These are phyloP conservation scores for Abrus pulchellus DNA, from an alignment of 306 rosid genomes.

Conservation along the genomic window DNA sequence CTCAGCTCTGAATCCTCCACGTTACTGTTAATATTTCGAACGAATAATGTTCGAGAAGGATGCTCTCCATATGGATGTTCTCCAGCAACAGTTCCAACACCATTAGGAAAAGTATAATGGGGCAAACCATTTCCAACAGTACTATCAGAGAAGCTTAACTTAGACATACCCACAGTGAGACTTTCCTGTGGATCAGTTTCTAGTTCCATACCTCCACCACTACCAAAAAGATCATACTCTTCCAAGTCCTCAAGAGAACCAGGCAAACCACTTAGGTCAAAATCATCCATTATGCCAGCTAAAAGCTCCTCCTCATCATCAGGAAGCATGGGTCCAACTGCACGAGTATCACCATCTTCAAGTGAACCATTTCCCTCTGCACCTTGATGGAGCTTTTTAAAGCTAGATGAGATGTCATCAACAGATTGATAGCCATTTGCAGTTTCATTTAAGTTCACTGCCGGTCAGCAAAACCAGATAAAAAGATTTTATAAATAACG, in stretches of 20 bases:
- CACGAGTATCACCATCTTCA: conserved; percentile 60
- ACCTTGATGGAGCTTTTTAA: conserved; percentile 59
- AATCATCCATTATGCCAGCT: conserved; percentile 80
- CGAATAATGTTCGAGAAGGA: conserved; percentile 95
- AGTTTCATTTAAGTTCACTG: conserved; percentile 74
- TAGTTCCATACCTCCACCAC: conserved; percentile 92
- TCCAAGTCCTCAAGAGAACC: conserved; percentile 85
- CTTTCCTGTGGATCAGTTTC: conserved; percentile 74
- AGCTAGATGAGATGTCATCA: conserved; percentile 64
- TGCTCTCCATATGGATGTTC: conserved; percentile 97
- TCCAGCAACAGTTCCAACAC: conserved; percentile 84
- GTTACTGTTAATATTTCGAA: conserved; percentile 90
- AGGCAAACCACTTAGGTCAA: conserved; percentile 85
- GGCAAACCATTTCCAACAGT: conserved; percentile 64
- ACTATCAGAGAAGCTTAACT: conserved; percentile 69
- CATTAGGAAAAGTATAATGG: conserved; percentile 69
- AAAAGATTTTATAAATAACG: conserved; percentile 27
- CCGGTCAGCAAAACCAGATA: conserved; percentile 48
- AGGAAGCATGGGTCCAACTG: conserved; percentile 72
- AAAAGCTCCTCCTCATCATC: conserved; percentile 84
- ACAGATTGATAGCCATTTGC: conserved; percentile 58
- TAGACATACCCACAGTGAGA: conserved; percentile 64
- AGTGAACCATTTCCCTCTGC: conserved; percentile 57
- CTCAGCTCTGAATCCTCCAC: conserved; percentile 91
- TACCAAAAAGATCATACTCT: conserved; percentile 82